Base-by-base conservation (phyloP, 768 basidiomycete genomes). In the Amylocystis lapponica region DNA sequence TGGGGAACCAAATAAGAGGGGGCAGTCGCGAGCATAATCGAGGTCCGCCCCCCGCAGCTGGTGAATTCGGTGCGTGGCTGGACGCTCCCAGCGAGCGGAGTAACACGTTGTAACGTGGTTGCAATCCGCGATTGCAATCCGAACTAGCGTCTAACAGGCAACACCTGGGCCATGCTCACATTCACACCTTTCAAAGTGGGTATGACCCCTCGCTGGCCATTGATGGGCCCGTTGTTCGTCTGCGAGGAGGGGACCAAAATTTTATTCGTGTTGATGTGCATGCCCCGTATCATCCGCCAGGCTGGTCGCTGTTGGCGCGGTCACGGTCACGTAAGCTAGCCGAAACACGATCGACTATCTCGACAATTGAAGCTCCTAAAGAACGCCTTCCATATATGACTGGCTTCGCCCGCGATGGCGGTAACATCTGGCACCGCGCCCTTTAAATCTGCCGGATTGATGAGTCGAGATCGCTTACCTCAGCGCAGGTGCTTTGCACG, bases 311-410 rank as follows among this genome's bases (percentile, higher is more conserved):
- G 27, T 20, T 31, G 17, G 22, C 17, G 27, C 27, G 26, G 39
- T 40, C 39, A 40, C 39, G 41, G 48, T 52, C 51, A 52, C 51
- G 45, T 42, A 32, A 25, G 36, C 43, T 11, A 40, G 29, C 51
- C 45, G 45, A 52, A 52, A 52, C 47, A 36, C 44, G 47, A 48
- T 48, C 47, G 47, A 30, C 41, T 40, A 40, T 40, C 39, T 40
- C 27, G 22, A n/a, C 29, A 26, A 17, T 7, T 26, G 31, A 11
- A 20, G 37, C 19, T 38, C 45, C 44, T 29, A 27, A 36, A 34
- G 26, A 40, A 30, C 27, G 23, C 26, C 31, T 32, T 35, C 47
- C 42, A 29, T 4, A 43, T 46, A 36, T 27, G 51, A 48, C 36
- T 30, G 48, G 22, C 9, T 34, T 22, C 53, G 42, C 29, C 57